Conservation (phyloP, 768 basidiomycete species). For the Chalciporus sphaerocephalus region DNA sequence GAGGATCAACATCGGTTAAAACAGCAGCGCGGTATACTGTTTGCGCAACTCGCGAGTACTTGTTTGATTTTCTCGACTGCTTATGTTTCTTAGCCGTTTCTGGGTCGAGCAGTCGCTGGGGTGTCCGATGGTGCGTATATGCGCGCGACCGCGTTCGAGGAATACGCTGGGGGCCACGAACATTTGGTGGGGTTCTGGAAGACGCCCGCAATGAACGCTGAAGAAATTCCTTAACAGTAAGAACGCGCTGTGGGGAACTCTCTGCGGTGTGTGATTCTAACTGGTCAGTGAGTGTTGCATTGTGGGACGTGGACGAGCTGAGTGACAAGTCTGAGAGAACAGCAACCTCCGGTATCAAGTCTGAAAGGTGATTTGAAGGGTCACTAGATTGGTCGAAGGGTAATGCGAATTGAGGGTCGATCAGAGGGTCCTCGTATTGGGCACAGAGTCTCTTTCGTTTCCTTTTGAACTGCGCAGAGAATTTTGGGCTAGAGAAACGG, state of each 20-base stretch:
- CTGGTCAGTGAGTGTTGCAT: neutral
- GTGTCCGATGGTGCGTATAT: constrained; percentile 15
- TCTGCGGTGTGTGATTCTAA: neutral
- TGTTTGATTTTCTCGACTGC: neutral
- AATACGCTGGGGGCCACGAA: neutral
- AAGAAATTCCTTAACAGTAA: constrained; percentile 30
- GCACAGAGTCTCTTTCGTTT: constrained; percentile 21
- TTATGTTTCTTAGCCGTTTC: neutral
- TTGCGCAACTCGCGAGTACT: constrained; percentile 7
- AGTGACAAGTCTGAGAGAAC: constrained; percentile 8
- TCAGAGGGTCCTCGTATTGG: constrained; percentile 1
- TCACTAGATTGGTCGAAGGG: neutral
- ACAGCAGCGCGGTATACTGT: constrained; percentile 26
- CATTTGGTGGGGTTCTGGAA: neutral
- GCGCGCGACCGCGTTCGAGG: constrained; percentile 7
- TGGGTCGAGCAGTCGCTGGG: neutral
- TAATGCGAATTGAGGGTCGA: neutral
- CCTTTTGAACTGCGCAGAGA: constrained; percentile 23
- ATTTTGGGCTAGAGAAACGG: neutral
- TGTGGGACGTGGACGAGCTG: neutral
- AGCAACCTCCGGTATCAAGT: constrained; percentile 19
- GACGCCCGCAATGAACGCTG: constrained; percentile 3
- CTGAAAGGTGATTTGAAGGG: neutral
- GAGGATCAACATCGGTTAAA: constrained; percentile 24
- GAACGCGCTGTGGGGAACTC: neutral